Conservation (phyloP, 768 basidiomycete species). For the Suillus spraguei region DNA sequence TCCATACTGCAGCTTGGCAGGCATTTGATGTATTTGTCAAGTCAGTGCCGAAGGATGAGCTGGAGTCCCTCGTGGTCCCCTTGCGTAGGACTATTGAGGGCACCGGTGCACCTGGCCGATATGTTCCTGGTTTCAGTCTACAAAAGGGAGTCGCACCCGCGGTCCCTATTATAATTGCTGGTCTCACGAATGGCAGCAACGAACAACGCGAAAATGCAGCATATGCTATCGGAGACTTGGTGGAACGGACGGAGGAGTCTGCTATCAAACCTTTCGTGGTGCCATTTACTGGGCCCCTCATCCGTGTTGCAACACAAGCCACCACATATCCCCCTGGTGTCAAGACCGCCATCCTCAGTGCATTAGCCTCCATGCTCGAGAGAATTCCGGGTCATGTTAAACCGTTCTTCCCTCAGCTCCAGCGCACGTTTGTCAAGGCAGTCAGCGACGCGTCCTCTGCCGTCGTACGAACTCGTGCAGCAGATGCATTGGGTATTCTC, state of each 20-base stretch:
- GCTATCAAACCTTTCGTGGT: constrained; percentile 96
- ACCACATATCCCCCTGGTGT: constrained; percentile 90
- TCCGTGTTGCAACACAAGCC: constrained; percentile 90
- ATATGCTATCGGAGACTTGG: constrained; percentile 94
- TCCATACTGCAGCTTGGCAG: constrained; percentile 81
- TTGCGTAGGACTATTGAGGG: constrained; percentile 87
- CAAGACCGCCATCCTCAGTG: constrained; percentile 87
- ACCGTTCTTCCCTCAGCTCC: constrained; percentile 98
- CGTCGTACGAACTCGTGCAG: constrained; percentile 80
- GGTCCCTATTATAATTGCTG: constrained; percentile 88
- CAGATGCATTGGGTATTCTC: constrained; percentile 81
- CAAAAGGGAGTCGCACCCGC: constrained; percentile 82
- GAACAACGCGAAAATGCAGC: constrained; percentile 96
- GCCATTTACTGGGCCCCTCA: constrained; percentile 93
- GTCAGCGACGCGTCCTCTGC: constrained; percentile 77
- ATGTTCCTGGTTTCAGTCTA: constrained; percentile 85
- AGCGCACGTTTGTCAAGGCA: constrained; percentile 95
- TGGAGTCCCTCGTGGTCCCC: constrained; percentile 88
- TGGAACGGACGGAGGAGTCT: constrained; percentile 79
- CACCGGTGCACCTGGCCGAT: constrained; percentile 73
- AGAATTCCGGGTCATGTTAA: constrained; percentile 88
- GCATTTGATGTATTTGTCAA: constrained; percentile 90
- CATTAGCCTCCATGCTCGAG: constrained; percentile 83
- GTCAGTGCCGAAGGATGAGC: constrained; percentile 88
- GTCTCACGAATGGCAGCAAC: constrained; percentile 92